Percentiles rank a stretch among this genome's conserved stretches.
Conservation (phyloP, 2,329 filamentous ascomycete genomes). For the Diaporthe citri region DNA sequence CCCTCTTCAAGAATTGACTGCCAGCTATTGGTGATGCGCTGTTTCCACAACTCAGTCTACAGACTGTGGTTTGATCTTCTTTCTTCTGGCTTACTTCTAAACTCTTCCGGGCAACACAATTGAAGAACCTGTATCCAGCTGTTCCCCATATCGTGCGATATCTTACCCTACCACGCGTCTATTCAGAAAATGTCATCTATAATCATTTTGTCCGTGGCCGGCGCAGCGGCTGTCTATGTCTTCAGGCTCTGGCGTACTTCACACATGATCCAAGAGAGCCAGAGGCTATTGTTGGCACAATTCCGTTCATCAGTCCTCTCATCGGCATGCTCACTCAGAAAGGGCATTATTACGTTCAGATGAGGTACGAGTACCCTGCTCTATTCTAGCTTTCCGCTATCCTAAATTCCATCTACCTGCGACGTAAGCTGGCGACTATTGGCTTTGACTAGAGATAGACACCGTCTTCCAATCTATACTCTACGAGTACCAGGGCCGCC, state of each 20-base stretch:
- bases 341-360: background rate
- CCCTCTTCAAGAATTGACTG: background rate
- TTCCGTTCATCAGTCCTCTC: background rate
- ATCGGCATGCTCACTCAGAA: constrained; percentile 9
- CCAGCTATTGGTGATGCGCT: background rate
- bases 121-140: background rate
- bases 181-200: background rate
- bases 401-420: background rate
- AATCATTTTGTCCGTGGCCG: background rate
- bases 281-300: background rate
- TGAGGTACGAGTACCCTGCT: too few species aligned
- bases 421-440: background rate
- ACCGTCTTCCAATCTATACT: constrained; percentile 28
- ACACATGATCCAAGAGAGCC: constrained; percentile 27
- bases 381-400: too few species aligned
- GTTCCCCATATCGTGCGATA: background rate
- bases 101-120: background rate
- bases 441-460: constrained; percentile 1
- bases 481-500: constrained; percentile 25
- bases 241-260: constrained; percentile 12
- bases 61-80: background rate
- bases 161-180: too few species aligned
- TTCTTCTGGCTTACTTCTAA: background rate
- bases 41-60: background rate
- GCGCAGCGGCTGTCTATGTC: constrained; percentile 6